Base-by-base conservation (phyloP, 306 rosid species). In the Cyclanthera cordifolia region DNA sequence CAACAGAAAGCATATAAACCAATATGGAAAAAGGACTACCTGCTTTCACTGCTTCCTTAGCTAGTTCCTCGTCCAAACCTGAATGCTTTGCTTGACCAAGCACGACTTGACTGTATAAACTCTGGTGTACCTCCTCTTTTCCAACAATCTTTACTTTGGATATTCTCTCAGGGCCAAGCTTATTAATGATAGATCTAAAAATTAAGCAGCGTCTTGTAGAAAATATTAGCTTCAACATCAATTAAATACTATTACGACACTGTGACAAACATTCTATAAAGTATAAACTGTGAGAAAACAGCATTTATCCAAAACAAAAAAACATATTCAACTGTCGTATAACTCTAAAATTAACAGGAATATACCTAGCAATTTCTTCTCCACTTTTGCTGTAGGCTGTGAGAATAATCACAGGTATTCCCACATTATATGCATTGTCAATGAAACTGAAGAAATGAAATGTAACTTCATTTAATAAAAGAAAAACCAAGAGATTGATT, bases 21-120 rank as follows among this genome's bases (percentile, higher is more conserved):
- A 65, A 77, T 61, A 63, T 9, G 74, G 56, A 80, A 24, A 50
- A 24, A 50, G 74, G 75, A 41, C 61, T 78, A 87, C 97, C 97
- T 71, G 93, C 95, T 79, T 77, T 87, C 46, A 53, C 80, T 75
- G 83, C 97, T 82, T 92, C 95, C 78, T 81, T 82, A 51, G 92
- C 82, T 73, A 92, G 76, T 76, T 89, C 80, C 53, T 92, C 89
- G 76, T 92, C 89, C 76, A 79, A 19, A 73, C 87, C 95, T 41
- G 84, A 82, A 41, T 88, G 73, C 69, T 84, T 69, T 30, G 69
- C 81, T 58, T 83, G 82, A 63, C 81, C 73, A 16, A 46, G 76
- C 75, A 82, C 74, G 43, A 92, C 66, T 79, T 78, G 86, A 72
- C 90, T 79, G 70, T 92, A 85, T 69, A 80, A 70, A 82, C 98